Percentiles rank a stretch among this genome's conserved stretches.
Conservation (phyloP, 352 stramenopile species). For the Phytophthora litchii region DNA sequence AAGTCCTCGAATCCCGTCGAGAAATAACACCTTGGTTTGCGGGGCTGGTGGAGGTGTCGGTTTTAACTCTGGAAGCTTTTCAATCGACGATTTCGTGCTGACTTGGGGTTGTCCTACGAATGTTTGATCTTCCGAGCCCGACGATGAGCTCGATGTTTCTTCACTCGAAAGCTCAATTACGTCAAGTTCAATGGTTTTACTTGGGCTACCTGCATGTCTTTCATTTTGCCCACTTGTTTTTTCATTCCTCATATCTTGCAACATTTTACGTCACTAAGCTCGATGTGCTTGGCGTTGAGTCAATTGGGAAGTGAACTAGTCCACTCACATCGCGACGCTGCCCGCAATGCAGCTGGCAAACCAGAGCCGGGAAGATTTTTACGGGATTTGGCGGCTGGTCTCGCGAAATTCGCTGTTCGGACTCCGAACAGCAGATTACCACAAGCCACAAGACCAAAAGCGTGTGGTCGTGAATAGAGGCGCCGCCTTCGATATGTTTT, state of each 20-base stretch:
- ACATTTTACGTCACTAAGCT: slow-evolving; percentile 4
- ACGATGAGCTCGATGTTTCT: slow-evolving; percentile 18
- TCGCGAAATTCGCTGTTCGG: too few species aligned
- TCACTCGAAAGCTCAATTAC: slow-evolving; percentile 20
- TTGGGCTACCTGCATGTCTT: neutral
- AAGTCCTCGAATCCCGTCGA: slow-evolving; percentile 47
- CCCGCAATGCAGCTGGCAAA: slow-evolving; percentile 7
- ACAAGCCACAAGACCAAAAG: slow-evolving; percentile 3
- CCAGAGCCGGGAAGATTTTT: slow-evolving; percentile 5
- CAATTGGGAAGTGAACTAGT: slow-evolving; percentile 4
- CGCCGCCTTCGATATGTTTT: neutral
- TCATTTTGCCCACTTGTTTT: slow-evolving; percentile 1
- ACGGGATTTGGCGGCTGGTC: slow-evolving; percentile 5
- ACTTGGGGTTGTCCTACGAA: slow-evolving; percentile 9
- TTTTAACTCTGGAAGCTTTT: slow-evolving; percentile 3
- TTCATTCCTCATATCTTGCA: slow-evolving; percentile 5
- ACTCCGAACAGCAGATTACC: slow-evolving; percentile 3
- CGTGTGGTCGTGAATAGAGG: slow-evolving; percentile 3
- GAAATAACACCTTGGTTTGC: slow-evolving; percentile 29
- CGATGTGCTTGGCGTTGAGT: neutral
- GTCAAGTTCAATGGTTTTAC: neutral
- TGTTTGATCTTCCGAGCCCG: slow-evolving; percentile 14
- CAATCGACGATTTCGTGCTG: slow-evolving; percentile 11
- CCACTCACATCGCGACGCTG: neutral
- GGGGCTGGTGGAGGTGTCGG: slow-evolving; percentile 1